These are phyloP conservation scores for Takakia lepidozioides DNA, from an alignment of 225 moss, liverwort and hornwort genomes.

Conservation along the genomic window DNA sequence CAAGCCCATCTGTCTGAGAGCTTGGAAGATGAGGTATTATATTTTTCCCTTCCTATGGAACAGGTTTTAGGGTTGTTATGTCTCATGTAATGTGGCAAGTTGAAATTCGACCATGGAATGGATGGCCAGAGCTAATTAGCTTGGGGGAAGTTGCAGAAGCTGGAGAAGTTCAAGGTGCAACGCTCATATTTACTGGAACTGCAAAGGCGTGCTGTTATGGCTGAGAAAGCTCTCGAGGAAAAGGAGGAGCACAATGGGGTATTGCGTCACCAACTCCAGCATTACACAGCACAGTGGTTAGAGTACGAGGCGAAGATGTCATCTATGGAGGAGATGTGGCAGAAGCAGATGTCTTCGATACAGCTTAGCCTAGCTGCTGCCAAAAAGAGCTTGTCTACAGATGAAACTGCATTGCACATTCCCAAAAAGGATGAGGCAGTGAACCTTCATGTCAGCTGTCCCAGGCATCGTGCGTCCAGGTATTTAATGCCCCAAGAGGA, in stretches of 20 bases:
- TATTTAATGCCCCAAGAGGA: constrained; percentile 52
- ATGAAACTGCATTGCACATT: constrained; percentile 19
- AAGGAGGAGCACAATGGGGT: constrained; percentile 51
- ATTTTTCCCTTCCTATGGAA: background rate
- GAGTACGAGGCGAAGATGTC: constrained; percentile 54
- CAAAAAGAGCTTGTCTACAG: constrained; percentile 42
- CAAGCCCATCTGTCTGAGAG: too few relatives aligned
- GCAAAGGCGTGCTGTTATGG: constrained; percentile 48
- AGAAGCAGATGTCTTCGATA: constrained; percentile 54
- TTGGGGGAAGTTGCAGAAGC: background rate
- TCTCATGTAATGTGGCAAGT: background rate
- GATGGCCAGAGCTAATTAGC: background rate
- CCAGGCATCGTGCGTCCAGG: constrained; percentile 37
- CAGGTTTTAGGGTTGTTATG: background rate
- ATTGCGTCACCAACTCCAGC: constrained; percentile 44
- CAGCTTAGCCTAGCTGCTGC: constrained; percentile 45
- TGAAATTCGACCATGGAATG: too few relatives aligned
- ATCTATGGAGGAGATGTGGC: constrained; percentile 64
- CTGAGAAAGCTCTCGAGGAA: constrained; percentile 45
- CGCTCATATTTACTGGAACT: constrained; percentile 46
- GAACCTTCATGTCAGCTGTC: constrained; percentile 34
- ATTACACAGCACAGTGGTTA: constrained; percentile 50
- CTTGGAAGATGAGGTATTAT: constrained; percentile 2
- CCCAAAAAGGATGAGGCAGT: constrained; percentile 33
- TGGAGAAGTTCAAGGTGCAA: constrained; percentile 21